Base-by-base conservation (phyloP, 306 rosid genomes). In the Neltuma alba region DNA sequence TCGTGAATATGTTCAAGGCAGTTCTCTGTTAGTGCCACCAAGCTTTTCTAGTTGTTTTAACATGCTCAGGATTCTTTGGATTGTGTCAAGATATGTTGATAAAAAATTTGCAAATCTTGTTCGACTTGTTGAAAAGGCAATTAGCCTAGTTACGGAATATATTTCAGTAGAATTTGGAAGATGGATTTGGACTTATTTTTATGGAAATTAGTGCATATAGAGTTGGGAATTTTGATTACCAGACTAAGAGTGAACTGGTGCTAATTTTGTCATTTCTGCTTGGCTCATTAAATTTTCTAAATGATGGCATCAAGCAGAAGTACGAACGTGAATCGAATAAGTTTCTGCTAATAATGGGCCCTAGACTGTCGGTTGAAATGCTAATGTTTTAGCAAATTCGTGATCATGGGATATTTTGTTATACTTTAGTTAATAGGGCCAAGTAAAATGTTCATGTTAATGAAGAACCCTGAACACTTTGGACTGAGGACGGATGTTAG, bases 11-110 rank as follows among this genome's bases (percentile, higher is more conserved):
- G 75, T 70, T 70, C 41, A 48, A 64, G 61, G 77, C 18, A 30
- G 54, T 52, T 76, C 77, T 72, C 69, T 77, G 45, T 70, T 13
- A 68, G 42, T 75, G 23, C 48, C 40, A 41, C 48, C 25, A 15
- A 21, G 21, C 40, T 61, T 30, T 64, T 30, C 5, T 33, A 42
- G 9, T 2, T 60, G 66, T 10, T 60, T 28, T 27, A 27, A 1
- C 66, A 1, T 60, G 18, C 66, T 28, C 66, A 54, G 52, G 74
- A 31, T 70, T 75, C 14, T 31, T 72, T 16, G 38, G 15, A 11
- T 15, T 34, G 25, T 47, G 30, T 62, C 25, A 28, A 47, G 6
- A 79, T 34, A 70, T 55, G 45, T 52, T 50, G 0, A 58, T 57
- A 37, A 42, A 6, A 65, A 55, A 40, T 8, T 73, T 47, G 64